Evolutionary conservation across 192 early-diverging fungal genomes (phyloP).

Genomic region (Spizellomyces punctatus): DNA sequence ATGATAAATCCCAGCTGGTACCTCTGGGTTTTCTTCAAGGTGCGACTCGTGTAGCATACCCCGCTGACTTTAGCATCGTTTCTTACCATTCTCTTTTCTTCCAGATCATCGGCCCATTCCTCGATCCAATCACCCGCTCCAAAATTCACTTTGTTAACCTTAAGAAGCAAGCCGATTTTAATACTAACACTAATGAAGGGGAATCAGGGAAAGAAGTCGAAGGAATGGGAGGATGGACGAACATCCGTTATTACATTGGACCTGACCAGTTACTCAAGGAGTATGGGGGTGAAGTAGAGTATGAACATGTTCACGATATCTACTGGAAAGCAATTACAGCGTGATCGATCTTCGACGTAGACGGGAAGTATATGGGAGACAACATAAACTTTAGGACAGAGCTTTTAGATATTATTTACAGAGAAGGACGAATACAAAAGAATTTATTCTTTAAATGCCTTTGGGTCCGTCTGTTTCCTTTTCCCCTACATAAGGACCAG

Average conservation of each 20-base stretch:
- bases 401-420: neutral
- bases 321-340: constrained; percentile 66
- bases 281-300: constrained; percentile 75
- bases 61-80: neutral
- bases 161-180: constrained; percentile 45
- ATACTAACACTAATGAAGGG: constrained; percentile 12
- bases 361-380: neutral
- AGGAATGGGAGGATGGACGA: constrained; percentile 45
- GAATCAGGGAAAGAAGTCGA: constrained; percentile 13
- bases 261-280: constrained; percentile 63
- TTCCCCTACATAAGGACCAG: neutral
- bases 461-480: neutral
- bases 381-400: neutral
- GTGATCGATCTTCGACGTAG: no score
- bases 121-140: constrained; percentile 86
- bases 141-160: constrained; percentile 86
- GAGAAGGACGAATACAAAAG: neutral
- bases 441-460: neutral
- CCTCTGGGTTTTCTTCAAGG: constrained; percentile 78
- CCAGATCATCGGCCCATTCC: constrained; percentile 80
- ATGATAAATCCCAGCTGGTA: constrained; percentile 85
- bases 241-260: constrained; percentile 54
- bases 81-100: constrained; percentile 12
- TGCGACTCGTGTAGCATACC: neutral
- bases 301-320: constrained; percentile 64